phyloP scores from a whole-genome alignment of 306 rosid species.

The Potentilla sterilis region DNA sequence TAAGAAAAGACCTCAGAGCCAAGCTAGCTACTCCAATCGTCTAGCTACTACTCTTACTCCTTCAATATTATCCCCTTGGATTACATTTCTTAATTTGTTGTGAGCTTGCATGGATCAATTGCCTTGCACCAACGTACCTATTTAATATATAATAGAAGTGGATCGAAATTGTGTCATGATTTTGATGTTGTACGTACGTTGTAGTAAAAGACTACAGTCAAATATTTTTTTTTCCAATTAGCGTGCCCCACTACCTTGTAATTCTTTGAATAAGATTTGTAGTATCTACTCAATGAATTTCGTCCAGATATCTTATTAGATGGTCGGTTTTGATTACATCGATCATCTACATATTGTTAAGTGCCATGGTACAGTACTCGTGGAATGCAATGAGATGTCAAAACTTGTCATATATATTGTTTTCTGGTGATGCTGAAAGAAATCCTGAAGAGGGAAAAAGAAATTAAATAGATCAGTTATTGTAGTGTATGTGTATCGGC shows the following conservation, averaged over 20 bases:
- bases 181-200: not conserved
- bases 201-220: not conserved
- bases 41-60: not conserved
- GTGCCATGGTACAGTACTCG: too few species aligned
- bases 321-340: too few species aligned
- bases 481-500: too few species aligned
- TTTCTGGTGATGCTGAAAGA: too few species aligned
- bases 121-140: not conserved
- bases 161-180: not conserved
- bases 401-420: too few species aligned
- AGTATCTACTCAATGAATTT: not conserved
- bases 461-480: too few species aligned
- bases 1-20: conserved; percentile 81
- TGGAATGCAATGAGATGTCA: too few species aligned
- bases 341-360: too few species aligned
- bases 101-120: not conserved
- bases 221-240: not conserved
- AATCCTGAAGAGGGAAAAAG: too few species aligned
- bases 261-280: not conserved
- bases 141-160: not conserved
- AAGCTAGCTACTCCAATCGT: conserved; percentile 42
- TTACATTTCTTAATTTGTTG: not conserved
- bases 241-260: not conserved
- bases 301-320: not conserved
- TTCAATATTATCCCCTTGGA: not conserved